Conservation (phyloP, 2,329 filamentous ascomycete species). For the Sclerotinia sclerotiorum region DNA sequence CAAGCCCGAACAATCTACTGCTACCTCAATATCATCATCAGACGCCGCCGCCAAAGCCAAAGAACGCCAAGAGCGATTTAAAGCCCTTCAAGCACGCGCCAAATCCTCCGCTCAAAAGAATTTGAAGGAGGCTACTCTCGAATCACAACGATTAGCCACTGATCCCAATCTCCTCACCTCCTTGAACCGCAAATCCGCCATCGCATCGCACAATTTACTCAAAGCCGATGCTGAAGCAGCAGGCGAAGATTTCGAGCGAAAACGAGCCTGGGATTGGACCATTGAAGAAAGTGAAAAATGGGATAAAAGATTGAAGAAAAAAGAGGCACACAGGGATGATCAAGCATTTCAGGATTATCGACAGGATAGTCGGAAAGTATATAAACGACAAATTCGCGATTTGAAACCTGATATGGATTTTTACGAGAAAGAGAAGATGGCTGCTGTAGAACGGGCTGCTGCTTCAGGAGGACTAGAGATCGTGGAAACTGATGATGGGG, state of each 20-base stretch:
- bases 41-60: constrained; percentile 50
- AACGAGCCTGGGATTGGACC: constrained; percentile 98
- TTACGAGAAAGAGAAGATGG: constrained; percentile 86
- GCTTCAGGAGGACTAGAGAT: constrained; percentile 84
- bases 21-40: constrained; percentile 25
- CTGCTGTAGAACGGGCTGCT: constrained; percentile 80
- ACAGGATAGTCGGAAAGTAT: constrained; percentile 85
- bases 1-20: constrained; percentile 1
- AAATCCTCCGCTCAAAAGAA: constrained; percentile 72
- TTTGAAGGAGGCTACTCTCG: constrained; percentile 77
- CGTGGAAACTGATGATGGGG: constrained; percentile 91
- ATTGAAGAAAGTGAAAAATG: constrained; percentile 90
- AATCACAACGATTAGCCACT: constrained; percentile 74
- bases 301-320: constrained; percentile 89
- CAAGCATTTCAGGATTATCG: constrained; percentile 88
- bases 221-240: constrained; percentile 85
- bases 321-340: constrained; percentile 75
- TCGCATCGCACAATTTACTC: constrained; percentile 87
- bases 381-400: constrained; percentile 84
- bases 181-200: constrained; percentile 80
- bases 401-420: constrained; percentile 73
- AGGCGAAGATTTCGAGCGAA: constrained; percentile 93
- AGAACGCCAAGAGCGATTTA: constrained; percentile 79
- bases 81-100: constrained; percentile 78
- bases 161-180: constrained; percentile 76